Base-by-base conservation (phyloP, 2,329 filamentous ascomycete genomes). In the Calonectria naviculata region DNA sequence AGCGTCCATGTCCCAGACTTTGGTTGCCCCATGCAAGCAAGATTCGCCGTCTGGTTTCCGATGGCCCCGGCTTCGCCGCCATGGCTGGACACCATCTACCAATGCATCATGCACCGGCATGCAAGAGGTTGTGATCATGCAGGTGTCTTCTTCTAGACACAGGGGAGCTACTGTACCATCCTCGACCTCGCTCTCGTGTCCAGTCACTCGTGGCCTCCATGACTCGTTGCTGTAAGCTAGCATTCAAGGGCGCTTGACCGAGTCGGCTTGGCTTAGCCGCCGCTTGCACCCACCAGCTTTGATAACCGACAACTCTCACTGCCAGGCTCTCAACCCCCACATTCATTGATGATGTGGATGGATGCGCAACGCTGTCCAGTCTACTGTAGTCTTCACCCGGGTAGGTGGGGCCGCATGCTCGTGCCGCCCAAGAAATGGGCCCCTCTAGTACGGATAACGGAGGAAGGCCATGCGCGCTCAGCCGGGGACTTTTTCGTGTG, bases 71-170 rank as follows among this genome's bases (percentile, higher is more conserved):
- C 68, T 66, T 73, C 71, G 71, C 74, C 69, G 71, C 73, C 69
- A 72, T 60, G 71, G 71, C 65, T 75, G 65, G 73, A 61, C 74
- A 75, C 73, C 75, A 76, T 74, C 72, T 72, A 70, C 69, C 74
- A 74, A 73, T 67, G 49, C 65, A 72, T 72, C 75, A 73, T 74
- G 64, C 75, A 62, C 68, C 70, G 67, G 65, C 68, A 70, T 74
- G 75, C 70, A 70, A 52, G 68, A 75, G 71, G 75, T 71, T 73
- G 70, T 78, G 76, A 78, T 78, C 75, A 78, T 78, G 76, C 76
- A 78, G 71, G 73, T 76, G 73, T 68, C 73, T 78, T 71, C 52
- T 67, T 75, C 68, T 42, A 75, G 70, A 71, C 52, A 71, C 74
- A 62, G 47, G 63, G 61, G 62, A 65, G 71, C 70, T 71, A 64